These are phyloP conservation scores for Alternaria arborescens DNA, from an alignment of 2,329 filamentous ascomycete genomes.

Conservation along the genomic window DNA sequence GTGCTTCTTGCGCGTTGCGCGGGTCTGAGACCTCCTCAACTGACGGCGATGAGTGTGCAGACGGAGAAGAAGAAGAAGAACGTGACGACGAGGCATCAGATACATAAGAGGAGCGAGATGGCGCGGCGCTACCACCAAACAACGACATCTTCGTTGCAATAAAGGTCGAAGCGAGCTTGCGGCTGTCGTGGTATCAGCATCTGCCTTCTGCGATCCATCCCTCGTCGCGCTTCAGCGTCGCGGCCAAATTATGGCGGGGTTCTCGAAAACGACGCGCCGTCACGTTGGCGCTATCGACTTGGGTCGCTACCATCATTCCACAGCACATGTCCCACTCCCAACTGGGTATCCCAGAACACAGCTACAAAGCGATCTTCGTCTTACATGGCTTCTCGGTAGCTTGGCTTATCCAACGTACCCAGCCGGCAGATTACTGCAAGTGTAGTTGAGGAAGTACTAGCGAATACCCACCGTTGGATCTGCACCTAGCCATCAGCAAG, in stretches of 20 bases:
- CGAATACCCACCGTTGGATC: background rate
- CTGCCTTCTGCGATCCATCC: slow-evolving; percentile 8
- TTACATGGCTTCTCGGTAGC: background rate
- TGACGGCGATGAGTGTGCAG: slow-evolving; percentile 14
- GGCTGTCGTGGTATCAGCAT: slow-evolving; percentile 1
- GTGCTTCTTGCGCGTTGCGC: slow-evolving; percentile 23
- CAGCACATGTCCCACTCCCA: background rate
- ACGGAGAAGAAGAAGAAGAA: slow-evolving; percentile 17
- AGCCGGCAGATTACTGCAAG: background rate
- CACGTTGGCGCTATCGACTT: slow-evolving; percentile 20
- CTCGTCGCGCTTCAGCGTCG: slow-evolving; percentile 9
- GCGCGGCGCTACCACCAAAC: slow-evolving; percentile 40
- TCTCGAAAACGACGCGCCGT: slow-evolving; percentile 21
- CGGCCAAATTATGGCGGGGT: slow-evolving; percentile 18
- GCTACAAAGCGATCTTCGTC: background rate
- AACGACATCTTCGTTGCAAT: slow-evolving; percentile 48
- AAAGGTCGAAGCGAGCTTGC: slow-evolving; percentile 24
- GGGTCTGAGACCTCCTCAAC: slow-evolving; percentile 4
- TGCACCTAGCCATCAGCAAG: background rate
- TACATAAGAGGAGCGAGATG: slow-evolving; percentile 23
- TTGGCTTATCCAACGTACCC: background rate
- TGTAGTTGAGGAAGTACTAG: background rate
- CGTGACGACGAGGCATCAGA: slow-evolving; percentile 17
- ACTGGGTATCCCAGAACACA: background rate
- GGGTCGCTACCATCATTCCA: background rate